phyloP scores from a whole-genome alignment of 371 early-diverging fungal genomes.

The Mucor piriformis region DNA sequence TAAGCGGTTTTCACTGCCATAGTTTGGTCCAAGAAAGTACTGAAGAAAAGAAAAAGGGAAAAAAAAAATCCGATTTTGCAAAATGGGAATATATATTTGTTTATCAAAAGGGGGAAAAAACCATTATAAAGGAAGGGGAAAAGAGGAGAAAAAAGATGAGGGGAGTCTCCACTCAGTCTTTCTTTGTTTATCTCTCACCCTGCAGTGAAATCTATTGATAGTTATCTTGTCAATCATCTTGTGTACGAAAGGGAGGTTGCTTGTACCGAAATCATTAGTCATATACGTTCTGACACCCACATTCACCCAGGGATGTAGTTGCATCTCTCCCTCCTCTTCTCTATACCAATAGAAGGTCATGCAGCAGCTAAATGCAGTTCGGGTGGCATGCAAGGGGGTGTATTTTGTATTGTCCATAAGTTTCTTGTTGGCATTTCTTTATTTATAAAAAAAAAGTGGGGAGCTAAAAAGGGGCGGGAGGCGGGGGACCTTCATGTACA shows the following conservation, averaged over 20 bases:
- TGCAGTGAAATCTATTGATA: no score
- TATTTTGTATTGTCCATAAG: background rate
- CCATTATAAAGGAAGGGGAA: conserved; percentile 4
- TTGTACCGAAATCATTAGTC: no score
- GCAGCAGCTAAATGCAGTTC: background rate
- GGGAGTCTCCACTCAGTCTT: background rate
- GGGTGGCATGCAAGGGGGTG: background rate
- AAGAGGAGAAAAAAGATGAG: background rate
- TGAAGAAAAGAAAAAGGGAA: background rate
- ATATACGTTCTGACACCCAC: no score
- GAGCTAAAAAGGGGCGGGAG: no score
- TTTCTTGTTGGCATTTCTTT: background rate
- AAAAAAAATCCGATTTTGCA: background rate
- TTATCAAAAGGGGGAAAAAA: conserved; percentile 1
- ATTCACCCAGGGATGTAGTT: no score
- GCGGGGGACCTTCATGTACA: no score
- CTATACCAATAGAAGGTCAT: background rate
- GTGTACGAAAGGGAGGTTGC: no score
- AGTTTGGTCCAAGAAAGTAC: conserved; percentile 1
- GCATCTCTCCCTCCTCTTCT: background rate
- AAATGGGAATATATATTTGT: background rate
- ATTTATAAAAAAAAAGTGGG: no score
- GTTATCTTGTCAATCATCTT: no score
- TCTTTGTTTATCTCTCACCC: no score
- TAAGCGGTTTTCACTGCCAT: conserved; percentile 17